Evolutionary conservation across 2,329 filamentous ascomycete species (phyloP), one percentile per base, ranked within the genome.

Genomic region (Zymoseptoria brevis): DNA sequence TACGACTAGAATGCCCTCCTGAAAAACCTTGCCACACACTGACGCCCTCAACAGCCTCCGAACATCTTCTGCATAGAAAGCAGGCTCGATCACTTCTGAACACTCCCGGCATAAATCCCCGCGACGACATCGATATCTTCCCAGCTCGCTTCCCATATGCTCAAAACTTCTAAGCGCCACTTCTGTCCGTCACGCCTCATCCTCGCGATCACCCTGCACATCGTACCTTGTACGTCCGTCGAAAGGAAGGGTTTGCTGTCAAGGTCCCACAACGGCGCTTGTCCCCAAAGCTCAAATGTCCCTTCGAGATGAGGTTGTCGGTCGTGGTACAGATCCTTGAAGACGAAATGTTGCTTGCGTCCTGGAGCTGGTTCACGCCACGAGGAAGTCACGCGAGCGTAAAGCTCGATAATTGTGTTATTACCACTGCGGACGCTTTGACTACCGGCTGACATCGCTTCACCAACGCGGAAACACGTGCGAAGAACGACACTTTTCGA

Each of bases 401-500:
- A 89, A 0, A 89, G 72, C 68, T 88, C 86, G 60, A 88, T 79
- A 0, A 81, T 57, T 6, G 78, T 69, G 3, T 75, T 76, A 55
- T 81, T 78, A 50, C 80, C 77, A 16, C 75, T 75, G 53, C 84
- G 74, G 2, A 72, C 72, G 11, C 76, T 75, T 55, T 75, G 75
- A 55, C 70, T 73, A 41, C 79, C 80, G 53, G 76, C 76, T 54
- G 78, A 80, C 53, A 83, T 69, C 58, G 87, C 80, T 66, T 88
- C 84, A 3, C 81, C 82, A 22, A 87, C 76, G 24, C 84, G 79
- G 64, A 89, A 88, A 67, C 85, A 88, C 0, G 81, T 84, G 9
- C 82, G 79, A 11, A 86, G 73, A 6, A 80, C 60, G 0, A 68
- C 73, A 8, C 73, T 69, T 1, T 79, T 74, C 0, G 79, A 79